phyloP scores from a whole-genome alignment of 331 rosid genomes.

The Pyracantha coccinea region DNA sequence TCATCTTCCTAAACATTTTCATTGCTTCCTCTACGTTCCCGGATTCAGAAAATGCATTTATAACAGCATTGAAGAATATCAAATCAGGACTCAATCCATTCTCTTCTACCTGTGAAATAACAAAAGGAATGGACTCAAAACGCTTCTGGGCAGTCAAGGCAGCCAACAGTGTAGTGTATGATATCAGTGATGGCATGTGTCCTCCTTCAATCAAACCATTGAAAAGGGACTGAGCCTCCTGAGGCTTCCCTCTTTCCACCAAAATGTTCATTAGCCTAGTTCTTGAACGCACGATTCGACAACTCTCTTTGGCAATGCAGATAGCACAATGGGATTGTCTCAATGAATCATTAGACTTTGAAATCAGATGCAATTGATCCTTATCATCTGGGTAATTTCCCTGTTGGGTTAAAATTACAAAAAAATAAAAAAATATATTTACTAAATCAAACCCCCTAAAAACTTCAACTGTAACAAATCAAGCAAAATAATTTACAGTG shows the following conservation, averaged over 20 bases:
- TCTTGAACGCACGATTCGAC: conserved; percentile 38
- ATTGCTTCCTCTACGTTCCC: conserved; percentile 66
- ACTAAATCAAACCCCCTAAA: not conserved
- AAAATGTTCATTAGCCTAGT: conserved; percentile 51
- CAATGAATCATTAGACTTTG: conserved; percentile 18
- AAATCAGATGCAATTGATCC: conserved; percentile 11
- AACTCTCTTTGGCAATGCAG: conserved; percentile 40
- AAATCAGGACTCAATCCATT: conserved; percentile 54
- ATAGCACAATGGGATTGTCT: conserved; percentile 30
- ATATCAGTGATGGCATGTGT: conserved; percentile 56
- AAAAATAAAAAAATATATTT: not conserved
- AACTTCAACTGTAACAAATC: not conserved
- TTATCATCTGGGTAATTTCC: conserved; percentile 27
- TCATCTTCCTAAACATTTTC: conserved; percentile 49
- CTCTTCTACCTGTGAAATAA: conserved; percentile 50
- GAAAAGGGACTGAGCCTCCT: conserved; percentile 38
- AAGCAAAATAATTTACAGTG: not conserved
- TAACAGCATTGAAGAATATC: conserved; percentile 49
- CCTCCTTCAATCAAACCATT: conserved; percentile 50
- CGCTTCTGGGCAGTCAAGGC: conserved; percentile 55
- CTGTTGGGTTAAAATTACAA: conserved; percentile 17
- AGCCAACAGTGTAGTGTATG: conserved; percentile 49
- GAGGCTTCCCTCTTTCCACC: conserved; percentile 49
- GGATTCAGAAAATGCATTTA: conserved; percentile 62
- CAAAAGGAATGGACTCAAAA: conserved; percentile 37